Percentiles rank a stretch among this genome's conserved stretches.
These are phyloP conservation scores for Alectoria sarmentosa DNA, from an alignment of 495 filamentous ascomycete genomes.

Conservation along the genomic window DNA sequence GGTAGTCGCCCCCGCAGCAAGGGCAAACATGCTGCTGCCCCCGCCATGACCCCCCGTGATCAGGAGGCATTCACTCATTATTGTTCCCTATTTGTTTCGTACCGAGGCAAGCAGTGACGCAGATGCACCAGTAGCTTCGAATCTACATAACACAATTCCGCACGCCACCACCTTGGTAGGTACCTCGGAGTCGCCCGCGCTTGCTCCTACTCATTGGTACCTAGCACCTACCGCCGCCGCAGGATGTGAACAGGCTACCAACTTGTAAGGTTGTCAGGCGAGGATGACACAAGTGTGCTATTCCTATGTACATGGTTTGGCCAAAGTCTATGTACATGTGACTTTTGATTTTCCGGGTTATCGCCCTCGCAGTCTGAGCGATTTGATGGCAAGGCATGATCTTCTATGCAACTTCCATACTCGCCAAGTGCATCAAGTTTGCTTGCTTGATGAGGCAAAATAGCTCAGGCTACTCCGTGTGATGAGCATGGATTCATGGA, in stretches of 20 bases:
- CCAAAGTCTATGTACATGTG: slow-evolving; percentile 4
- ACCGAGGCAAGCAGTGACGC: slow-evolving; percentile 13
- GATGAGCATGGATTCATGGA: no score
- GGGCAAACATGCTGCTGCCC: slow-evolving; percentile 12
- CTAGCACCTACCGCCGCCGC: slow-evolving; percentile 2
- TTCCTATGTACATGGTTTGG: neutral
- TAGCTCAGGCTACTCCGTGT: neutral
- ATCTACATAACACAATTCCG: slow-evolving; percentile 7
- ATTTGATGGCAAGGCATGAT: neutral
- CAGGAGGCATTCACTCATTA: slow-evolving; percentile 13
- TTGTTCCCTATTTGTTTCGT: slow-evolving; percentile 11
- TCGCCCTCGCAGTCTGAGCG: neutral
- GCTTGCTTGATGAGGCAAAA: neutral
- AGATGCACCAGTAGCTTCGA: slow-evolving; percentile 16
- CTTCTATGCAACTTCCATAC: neutral
- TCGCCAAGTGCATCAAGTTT: neutral
- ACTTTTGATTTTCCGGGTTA: neutral
- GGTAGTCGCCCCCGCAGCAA: slow-evolving; percentile 10
- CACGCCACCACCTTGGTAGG: slow-evolving; percentile 11
- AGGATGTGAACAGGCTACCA: slow-evolving; percentile 1
- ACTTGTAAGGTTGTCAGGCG: neutral
- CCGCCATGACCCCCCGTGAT: slow-evolving; percentile 16
- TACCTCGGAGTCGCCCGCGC: slow-evolving; percentile 6
- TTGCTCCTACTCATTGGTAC: slow-evolving; percentile 1
- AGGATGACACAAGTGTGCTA: neutral